phyloP scores from a whole-genome alignment of 164 flowering plant species.

The Vitis riparia region DNA sequence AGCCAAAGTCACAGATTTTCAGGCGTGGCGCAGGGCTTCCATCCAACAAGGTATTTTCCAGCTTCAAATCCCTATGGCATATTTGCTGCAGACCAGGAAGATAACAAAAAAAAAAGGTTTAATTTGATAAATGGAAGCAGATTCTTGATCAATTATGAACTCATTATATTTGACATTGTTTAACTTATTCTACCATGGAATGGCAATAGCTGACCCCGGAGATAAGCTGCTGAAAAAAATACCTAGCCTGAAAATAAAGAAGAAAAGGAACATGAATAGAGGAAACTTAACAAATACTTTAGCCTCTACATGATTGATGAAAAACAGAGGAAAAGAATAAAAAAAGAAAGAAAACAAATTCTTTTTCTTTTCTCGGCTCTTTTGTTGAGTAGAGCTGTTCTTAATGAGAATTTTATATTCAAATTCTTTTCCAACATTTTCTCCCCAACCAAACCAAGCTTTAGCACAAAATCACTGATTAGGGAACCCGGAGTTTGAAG shows the following conservation, averaged over 20 bases:
- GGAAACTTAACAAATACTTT: background rate
- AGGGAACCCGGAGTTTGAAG: background rate
- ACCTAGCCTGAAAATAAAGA: conserved; percentile 64
- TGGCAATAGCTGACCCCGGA: conserved; percentile 87
- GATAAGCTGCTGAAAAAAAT: conserved; percentile 92
- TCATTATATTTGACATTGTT: background rate
- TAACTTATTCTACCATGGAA: conserved; percentile 52
- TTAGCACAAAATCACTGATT: background rate
- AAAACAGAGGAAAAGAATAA: too few relatives aligned
- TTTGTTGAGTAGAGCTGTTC: too few relatives aligned
- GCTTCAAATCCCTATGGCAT: conserved; percentile 1
- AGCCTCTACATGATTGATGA: too few relatives aligned
- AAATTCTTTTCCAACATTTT: background rate
- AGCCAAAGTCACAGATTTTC: conserved; percentile 2
- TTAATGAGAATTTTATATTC: background rate
- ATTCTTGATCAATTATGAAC: background rate
- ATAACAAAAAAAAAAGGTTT: conserved; percentile 1
- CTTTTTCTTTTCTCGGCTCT: too few relatives aligned
- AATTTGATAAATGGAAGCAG: background rate
- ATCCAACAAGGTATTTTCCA: conserved; percentile 7
- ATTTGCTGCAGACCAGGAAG: background rate
- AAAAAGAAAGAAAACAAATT: background rate
- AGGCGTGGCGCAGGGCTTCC: conserved; percentile 1
- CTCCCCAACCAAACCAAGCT: background rate
- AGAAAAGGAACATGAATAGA: background rate